Base-by-base conservation (phyloP, 805 yeast genomes). In the Wickerhamomyces xylosicus region DNA sequence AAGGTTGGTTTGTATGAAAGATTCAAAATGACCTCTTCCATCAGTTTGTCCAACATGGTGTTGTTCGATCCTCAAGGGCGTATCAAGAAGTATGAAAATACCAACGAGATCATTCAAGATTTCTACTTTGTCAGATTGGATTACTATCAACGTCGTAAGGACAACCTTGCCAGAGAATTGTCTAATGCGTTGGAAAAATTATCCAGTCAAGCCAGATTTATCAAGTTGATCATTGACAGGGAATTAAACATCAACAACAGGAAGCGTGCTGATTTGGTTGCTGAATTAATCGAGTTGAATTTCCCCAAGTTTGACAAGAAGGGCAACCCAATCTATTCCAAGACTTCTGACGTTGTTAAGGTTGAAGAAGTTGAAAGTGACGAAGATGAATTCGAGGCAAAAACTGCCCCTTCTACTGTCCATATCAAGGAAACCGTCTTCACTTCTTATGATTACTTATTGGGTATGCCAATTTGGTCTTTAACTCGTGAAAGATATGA, bases 381-480 rank as follows among this genome's bases (percentile, higher is more conserved):
- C 2, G 69, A 60, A 10, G 73, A 65, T 7, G 69, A 58, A 6
- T 53, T 50, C 16, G 67, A 54, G 20, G 59, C 48, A 8, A 60
- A 58, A 31, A 55, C 58, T 14, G 19, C 11, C 15, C 33, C 10
- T 17, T 31, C 33, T 6, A 63, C 49, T 11, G 59, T 63, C n/a
- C 67, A 66, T 36, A 58, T 61, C 14, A 66, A 58, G 58, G 72
- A 54, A 37, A 80, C 77, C 19, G 62, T 73, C 14, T 69, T 70
- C 37, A 74, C 86, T 9, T 68, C 79, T 6, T 90, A 77, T 59
- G 97, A 92, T 53, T 92, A 92, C 50, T 67, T 92, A 46, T 67
- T 92, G 38, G 94, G 92, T 39, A 84, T 92, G 95, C 75, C 87
- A 28, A 79, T 92, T 47, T 86, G 96, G 92, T 82, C 96, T 31